A percentile compares a stretch with the other conserved stretches of the same genome.
Conservation (phyloP, 2,329 filamentous ascomycete species). For the Clarireedia homoeocarpa region DNA sequence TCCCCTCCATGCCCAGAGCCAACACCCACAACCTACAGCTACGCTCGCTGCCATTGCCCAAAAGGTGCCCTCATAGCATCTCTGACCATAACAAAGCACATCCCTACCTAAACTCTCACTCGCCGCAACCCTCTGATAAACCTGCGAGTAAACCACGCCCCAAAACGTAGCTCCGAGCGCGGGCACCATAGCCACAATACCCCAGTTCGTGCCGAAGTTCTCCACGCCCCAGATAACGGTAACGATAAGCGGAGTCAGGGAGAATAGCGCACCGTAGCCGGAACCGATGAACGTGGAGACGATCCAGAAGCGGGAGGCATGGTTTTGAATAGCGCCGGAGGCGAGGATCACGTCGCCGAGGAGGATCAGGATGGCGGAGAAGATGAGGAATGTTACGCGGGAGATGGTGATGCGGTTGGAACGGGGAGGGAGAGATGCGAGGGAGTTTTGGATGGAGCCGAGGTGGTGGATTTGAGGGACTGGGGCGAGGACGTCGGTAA, state of each 20-base stretch:
- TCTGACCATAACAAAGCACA: constrained; percentile 67
- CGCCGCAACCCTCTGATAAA: constrained; percentile 63
- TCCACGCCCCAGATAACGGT: constrained; percentile 98
- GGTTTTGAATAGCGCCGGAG: constrained; percentile 64
- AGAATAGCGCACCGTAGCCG: constrained; percentile 89
- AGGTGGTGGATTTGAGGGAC: constrained; percentile 33
- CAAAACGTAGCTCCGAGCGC: constrained; percentile 83
- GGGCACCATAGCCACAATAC: constrained; percentile 86
- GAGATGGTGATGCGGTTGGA: constrained; percentile 51
- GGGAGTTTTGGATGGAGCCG: constrained; percentile 22
- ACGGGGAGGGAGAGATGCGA: constrained; percentile 32
- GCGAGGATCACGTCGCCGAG: constrained; percentile 72
- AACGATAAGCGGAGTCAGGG: constrained; percentile 81
- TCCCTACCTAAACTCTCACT: constrained; percentile 31
- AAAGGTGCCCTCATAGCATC: constrained; percentile 74
- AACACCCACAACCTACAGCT: constrained; percentile 65
- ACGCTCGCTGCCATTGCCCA: constrained; percentile 81
- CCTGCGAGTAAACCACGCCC: constrained; percentile 78
- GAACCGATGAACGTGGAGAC: constrained; percentile 79
- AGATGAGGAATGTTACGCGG: constrained; percentile 70
- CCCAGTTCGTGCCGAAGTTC: constrained; percentile 98
- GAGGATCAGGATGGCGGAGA: constrained; percentile 66
- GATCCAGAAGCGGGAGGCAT: constrained; percentile 74
- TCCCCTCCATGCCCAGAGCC: constrained; percentile 73
- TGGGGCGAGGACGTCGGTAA: constrained; percentile 82